phyloP scores from a whole-genome alignment of 148 eudicot species.

The Fagopyrum tataricum region DNA sequence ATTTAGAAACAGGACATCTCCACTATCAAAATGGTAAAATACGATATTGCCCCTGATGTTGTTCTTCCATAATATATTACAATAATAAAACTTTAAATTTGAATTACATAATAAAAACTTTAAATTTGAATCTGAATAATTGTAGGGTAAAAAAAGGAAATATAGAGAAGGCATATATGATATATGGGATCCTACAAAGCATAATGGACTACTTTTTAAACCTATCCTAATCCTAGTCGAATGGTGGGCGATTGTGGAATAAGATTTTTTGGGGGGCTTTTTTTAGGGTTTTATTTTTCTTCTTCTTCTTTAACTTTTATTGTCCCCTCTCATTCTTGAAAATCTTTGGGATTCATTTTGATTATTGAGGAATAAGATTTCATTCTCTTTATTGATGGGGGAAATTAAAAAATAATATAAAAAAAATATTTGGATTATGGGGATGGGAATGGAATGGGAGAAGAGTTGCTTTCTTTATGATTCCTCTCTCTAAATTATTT shows the following conservation, averaged over 20 bases:
- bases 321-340: background rate
- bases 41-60: background rate
- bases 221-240: conserved; percentile 13
- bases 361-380: conserved; percentile 12
- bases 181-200: conserved; percentile 10
- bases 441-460: background rate
- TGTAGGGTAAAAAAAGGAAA: background rate
- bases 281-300: background rate
- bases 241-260: conserved; percentile 13
- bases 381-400: conserved; percentile 3
- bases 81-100: background rate
- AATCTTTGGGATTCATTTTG: conserved; percentile 6
- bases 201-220: conserved; percentile 11
- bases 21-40: background rate
- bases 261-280: background rate
- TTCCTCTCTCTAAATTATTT: conserved; percentile 24
- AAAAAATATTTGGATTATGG: conserved; percentile 11
- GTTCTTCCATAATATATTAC: background rate
- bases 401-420: background rate
- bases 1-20: background rate
- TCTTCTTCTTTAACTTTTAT: background rate
- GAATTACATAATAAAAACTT: conserved; percentile 3
- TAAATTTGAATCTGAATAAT: conserved; percentile 9
- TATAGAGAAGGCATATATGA: conserved; percentile 1
- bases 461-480: background rate